A percentile compares a stretch with the other conserved stretches of the same genome.
These are phyloP conservation scores for Talaromyces funiculosus DNA, from an alignment of 2,329 filamentous ascomycete genomes.

Conservation along the genomic window DNA sequence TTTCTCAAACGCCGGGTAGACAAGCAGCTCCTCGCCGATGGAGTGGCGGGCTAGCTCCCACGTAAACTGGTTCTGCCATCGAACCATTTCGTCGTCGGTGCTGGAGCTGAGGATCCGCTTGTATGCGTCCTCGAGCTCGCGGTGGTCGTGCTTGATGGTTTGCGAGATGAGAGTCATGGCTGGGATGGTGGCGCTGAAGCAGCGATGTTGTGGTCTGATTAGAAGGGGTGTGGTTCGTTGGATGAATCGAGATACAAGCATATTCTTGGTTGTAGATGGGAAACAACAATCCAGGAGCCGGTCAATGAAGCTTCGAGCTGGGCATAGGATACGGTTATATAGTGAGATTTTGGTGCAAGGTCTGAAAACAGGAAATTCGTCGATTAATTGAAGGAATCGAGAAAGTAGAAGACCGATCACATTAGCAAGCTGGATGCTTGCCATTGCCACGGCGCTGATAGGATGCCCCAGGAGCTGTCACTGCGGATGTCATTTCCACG, in stretches of 20 bases:
- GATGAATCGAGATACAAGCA: not conserved
- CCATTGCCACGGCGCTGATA: not conserved
- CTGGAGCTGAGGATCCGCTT: conserved; percentile 37
- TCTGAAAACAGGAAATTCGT: not conserved
- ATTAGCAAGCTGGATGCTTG: not conserved
- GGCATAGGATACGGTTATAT: not conserved
- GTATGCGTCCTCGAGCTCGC: conserved; percentile 39
- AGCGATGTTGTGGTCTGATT: not conserved
- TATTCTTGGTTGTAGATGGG: not conserved
- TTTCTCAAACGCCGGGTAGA: conserved; percentile 52
- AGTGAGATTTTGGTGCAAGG: not conserved
- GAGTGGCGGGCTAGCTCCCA: conserved; percentile 51
- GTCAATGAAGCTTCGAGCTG: not conserved
- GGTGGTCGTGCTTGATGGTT: conserved; percentile 40
- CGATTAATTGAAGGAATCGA: no score
- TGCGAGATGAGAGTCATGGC: conserved; percentile 27
- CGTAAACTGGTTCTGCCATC: conserved; percentile 48
- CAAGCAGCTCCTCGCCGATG: conserved; percentile 48
- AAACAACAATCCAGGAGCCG: no score
- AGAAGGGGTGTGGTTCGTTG: not conserved
- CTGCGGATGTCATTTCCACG: not conserved
- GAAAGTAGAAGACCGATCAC: not conserved
- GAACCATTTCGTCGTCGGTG: conserved; percentile 39
- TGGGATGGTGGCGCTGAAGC: not conserved
- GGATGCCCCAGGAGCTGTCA: not conserved